These are phyloP conservation scores for Fusarium cicatricum DNA, from an alignment of 2,329 filamentous ascomycete genomes.

Conservation along the genomic window DNA sequence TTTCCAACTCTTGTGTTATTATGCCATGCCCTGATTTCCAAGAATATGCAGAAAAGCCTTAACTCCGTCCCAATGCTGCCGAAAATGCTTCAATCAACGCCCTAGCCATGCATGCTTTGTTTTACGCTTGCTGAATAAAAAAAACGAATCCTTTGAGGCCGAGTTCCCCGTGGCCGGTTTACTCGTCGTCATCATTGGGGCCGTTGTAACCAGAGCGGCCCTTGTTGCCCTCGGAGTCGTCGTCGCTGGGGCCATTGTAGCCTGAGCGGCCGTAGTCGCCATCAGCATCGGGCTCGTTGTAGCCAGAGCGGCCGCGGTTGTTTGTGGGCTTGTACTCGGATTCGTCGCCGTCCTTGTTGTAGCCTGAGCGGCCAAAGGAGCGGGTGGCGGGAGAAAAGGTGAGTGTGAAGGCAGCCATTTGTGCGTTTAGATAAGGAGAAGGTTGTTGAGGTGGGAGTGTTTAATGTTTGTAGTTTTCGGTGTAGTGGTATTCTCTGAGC, in stretches of 20 bases:
- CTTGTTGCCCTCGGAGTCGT: constrained; percentile 46
- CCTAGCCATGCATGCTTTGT: constrained; percentile 30
- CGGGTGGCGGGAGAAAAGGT: constrained; percentile 36
- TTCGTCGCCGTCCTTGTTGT: constrained; percentile 41
- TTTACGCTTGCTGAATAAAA: not conserved
- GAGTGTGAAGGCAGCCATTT: constrained; percentile 45
- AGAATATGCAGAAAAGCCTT: constrained; percentile 9
- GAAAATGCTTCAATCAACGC: constrained; percentile 29
- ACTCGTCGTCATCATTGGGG: constrained; percentile 46
- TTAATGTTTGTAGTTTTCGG: not conserved
- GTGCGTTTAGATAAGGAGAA: constrained; percentile 8
- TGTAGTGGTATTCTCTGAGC: not conserved
- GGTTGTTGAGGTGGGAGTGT: constrained; percentile 1
- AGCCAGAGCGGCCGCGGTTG: constrained; percentile 53
- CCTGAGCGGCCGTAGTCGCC: constrained; percentile 50
- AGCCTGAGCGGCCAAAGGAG: constrained; percentile 37
- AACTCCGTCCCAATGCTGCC: constrained; percentile 31
- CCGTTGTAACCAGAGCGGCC: constrained; percentile 55
- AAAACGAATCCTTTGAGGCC: not conserved
- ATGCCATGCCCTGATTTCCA: not conserved
- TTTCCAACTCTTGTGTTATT: constrained; percentile 27
- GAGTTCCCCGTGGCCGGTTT: constrained; percentile 17
- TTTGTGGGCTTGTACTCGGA: constrained; percentile 45
- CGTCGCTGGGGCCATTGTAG: constrained; percentile 49
- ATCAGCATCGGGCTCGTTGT: constrained; percentile 51